Conservation (phyloP, 805 yeast species). For the Cephaloascus albidus region DNA sequence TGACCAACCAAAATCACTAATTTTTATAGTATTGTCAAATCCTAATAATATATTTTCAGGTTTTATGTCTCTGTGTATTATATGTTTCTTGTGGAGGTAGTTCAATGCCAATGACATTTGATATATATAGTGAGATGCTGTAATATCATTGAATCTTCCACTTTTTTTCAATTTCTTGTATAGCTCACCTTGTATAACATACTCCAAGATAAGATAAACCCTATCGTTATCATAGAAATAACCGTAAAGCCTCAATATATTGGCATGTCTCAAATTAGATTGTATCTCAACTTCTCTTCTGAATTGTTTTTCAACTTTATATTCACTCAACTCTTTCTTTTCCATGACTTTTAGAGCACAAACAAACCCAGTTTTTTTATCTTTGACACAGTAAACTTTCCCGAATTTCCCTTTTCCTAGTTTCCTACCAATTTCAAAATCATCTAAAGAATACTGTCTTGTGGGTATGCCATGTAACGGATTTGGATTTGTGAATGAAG, state of each 20-base stretch:
- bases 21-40: conserved; percentile 64
- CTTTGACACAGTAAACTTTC: conserved; percentile 81
- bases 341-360: conserved; percentile 92
- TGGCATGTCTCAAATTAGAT: conserved; percentile 65
- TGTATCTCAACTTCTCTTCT: conserved; percentile 91
- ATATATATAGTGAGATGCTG: conserved; percentile 69
- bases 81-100: conserved; percentile 69
- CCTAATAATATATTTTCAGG: conserved; percentile 87
- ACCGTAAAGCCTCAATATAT: conserved; percentile 73
- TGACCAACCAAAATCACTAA: conserved; percentile 97
- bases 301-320: conserved; percentile 77
- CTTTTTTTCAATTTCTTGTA: conserved; percentile 61
- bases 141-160: conserved; percentile 60
- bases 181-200: conserved; percentile 78
- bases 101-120: conserved; percentile 78
- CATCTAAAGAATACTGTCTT: conserved; percentile 32
- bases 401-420: conserved; percentile 95
- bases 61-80: conserved; percentile 88
- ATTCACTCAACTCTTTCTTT: conserved; percentile 64
- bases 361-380: conserved; percentile 62
- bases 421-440: conserved; percentile 80
- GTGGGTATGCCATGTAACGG: neutral
- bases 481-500: neutral
- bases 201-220: conserved; percentile 80
- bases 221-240: conserved; percentile 75